Evolutionary conservation across 2,329 filamentous ascomycete species (phyloP), one percentile per base, ranked within the genome.

Genomic region (Fonsecaea monophora): DNA sequence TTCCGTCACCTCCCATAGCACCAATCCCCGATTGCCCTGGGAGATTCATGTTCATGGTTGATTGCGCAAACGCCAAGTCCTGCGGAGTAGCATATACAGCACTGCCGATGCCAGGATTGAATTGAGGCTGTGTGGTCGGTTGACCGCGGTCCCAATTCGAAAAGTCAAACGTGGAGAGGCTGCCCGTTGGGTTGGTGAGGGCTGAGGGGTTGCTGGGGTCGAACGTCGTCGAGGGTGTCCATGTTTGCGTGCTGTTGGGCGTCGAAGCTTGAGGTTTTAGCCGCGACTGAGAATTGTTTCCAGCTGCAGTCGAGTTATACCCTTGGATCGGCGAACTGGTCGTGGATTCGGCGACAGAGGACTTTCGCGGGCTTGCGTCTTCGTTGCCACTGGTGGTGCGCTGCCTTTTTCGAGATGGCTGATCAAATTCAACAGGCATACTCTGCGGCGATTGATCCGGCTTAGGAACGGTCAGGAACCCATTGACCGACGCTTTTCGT

Each of bases 361-460:
- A 68, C 58, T 66, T 70, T 21, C 66, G 65, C 55, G 63, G 67
- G 42, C 64, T 65, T 25, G 67, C 58, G 18, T 64, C 57, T 42
- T 68, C 67, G 35, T 56, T 57, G 42, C 64, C 65, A 53, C 54
- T 59, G 13, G 58, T 66, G 18, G 58, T 67, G 35, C 63, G 68
- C 53, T 53, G 68, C 25, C 62, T 58, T 56, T 76, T 74, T 75
- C 77, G 35, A 73, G 76, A 35, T 74, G 69, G 65, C 73, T 75
- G 12, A 66, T 73, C 53, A 73, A 66, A 53, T 42, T 68, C 68
- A 60, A 55, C 62, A 38, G 53, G 48, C 30, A 53, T 42, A 42
- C n/a, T 64, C 32, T 68, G 66, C 30, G 68, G 64, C 25, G 62
- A 66, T 57, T 63, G 62, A 30, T 72, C 66, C 18, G 68, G 60